Evolutionary conservation across 768 basidiomycete species (phyloP), one percentile per base, ranked within the genome.

Genomic region (Serendipita indica): DNA sequence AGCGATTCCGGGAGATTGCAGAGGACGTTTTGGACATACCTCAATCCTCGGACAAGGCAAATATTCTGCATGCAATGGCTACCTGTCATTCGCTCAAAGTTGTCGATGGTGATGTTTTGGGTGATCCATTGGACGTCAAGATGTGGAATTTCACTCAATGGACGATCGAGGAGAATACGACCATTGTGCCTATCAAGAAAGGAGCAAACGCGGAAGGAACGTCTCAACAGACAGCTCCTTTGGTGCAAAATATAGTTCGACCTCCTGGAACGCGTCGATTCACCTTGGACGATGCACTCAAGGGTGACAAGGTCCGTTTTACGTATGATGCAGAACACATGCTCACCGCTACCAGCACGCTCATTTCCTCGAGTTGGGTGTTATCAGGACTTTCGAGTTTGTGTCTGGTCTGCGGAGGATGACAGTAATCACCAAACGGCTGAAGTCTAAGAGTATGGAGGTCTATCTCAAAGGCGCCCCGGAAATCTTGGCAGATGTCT

Each of bases 401-500:
- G 89, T 94, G 1, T 96, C 94, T 5, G 76, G 86, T 3, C 75
- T 98, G 20, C 79, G 96, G 27, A 75, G 96, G 57, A 99, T 99
- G 94, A 96, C 93, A 62, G 96, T 99, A 27, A 81, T 99, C 57
- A 94, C 97, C 65, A 99, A 97, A 69, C 78, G 90, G 57, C 77
- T 99, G 57, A 96, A 86, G 69, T 93, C 93, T 63, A 80, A 72
- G 57, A 90, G 87, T 68, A 97, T 99, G 91, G 96, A 99, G 68
- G 77, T 97, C 10, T 98, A 98, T 67, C 92, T 93, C 65, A 99
- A 99, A 68, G 96, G 96, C n/a, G 96, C 96, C 1, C 96, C 96
- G 0, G 96, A 99, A 70, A 90, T 97, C 59, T 98, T 99, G 93
- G 69, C 72, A 4, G 92, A 93, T 39, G 97, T 99, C 59, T 99